Base-by-base conservation (phyloP, 1,284 basidiomycete genomes). In the Apiotrichum porosum region DNA sequence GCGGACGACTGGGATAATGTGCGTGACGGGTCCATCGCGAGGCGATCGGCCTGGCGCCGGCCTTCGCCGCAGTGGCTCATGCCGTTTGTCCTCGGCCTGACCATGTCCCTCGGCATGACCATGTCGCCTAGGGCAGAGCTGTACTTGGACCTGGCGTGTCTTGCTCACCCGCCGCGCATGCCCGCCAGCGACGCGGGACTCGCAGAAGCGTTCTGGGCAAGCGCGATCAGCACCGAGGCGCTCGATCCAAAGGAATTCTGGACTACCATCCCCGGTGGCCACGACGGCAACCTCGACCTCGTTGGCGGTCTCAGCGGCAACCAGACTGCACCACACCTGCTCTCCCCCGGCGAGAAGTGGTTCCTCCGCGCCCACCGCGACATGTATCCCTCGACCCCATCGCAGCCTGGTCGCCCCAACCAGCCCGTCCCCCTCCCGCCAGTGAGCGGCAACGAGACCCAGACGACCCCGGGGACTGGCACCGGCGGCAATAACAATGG, bases 261-360 rank as follows among this genome's bases (percentile, higher is more conserved):
- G 26, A 28, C 8, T 12, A 28, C 26, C 26, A 12, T 28, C 6
- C 6, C 26, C 8, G 6, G 6, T 12, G 12, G 8, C 23, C 30
- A 18, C 47, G 38, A 30, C 42, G 30, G 23, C 40, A 12, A 12
- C 12, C 6, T 28, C 26, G 26, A 12, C 12, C 12, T 6, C 26
- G 26, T 6, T 17, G 62, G 63, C 26, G 76, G 73, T 26, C 61
- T 79, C 22, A 76, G 82, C 51, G 93, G 85, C 68, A 78, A 76
- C 0, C 75, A 75, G 1, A 86, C 88, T 6, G 87, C 86, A 6
- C 66, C 59, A 48, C 21, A n/a, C 15, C 22, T 79, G 81, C 50
- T 68, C 6, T 62, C 63, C 1, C 64, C 68, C 0, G 62, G 63
- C 4, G 71, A 72, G 42, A 54, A 60, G 46, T 73, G 71, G 71